Evolutionary conservation across 345 rosid genomes (phyloP).

Genomic region (Brassica nigra): DNA sequence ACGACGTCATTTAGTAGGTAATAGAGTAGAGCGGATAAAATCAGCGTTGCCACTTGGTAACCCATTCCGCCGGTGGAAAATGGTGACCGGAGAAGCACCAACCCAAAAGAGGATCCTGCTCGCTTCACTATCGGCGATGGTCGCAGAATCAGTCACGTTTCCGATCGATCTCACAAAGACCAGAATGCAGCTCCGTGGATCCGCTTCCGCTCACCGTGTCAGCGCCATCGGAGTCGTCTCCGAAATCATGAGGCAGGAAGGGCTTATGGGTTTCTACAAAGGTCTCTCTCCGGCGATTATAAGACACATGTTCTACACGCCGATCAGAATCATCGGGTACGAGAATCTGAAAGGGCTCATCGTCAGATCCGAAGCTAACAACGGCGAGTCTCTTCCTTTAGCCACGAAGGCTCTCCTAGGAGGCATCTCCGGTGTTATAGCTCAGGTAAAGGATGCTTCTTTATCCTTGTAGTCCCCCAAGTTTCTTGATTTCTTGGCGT

Average conservation of each 20-base stretch:
- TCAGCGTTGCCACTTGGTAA: background rate
- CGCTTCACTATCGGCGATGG: conserved; percentile 79
- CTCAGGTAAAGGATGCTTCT: conserved; percentile 59
- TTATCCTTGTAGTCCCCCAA: background rate
- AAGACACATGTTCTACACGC: conserved; percentile 79
- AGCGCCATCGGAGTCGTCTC: conserved; percentile 45
- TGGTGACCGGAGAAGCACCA: conserved; percentile 35
- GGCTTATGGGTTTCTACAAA: conserved; percentile 57
- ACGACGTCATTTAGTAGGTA: background rate
- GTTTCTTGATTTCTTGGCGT: too few relatives aligned
- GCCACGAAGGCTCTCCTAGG: conserved; percentile 63
- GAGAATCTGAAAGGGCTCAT: conserved; percentile 63
- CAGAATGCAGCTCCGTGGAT: conserved; percentile 77
- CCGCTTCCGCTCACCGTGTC: conserved; percentile 23
- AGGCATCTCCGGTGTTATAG: conserved; percentile 77
- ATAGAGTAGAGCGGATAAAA: background rate
- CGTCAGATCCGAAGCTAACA: conserved; percentile 24
- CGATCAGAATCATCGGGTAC: conserved; percentile 79
- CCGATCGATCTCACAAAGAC: conserved; percentile 90
- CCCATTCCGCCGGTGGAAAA: conserved; percentile 28
- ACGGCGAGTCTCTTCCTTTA: conserved; percentile 59
- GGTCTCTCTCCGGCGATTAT: conserved; percentile 79
- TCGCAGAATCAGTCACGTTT: conserved; percentile 75
- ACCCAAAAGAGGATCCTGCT: conserved; percentile 50
- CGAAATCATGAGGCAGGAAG: conserved; percentile 57